Percentiles rank a stretch among this genome's conserved stretches.
These are phyloP conservation scores for Cyclotella cryptica DNA, from an alignment of 108 stramenopile genomes.

Conservation along the genomic window DNA sequence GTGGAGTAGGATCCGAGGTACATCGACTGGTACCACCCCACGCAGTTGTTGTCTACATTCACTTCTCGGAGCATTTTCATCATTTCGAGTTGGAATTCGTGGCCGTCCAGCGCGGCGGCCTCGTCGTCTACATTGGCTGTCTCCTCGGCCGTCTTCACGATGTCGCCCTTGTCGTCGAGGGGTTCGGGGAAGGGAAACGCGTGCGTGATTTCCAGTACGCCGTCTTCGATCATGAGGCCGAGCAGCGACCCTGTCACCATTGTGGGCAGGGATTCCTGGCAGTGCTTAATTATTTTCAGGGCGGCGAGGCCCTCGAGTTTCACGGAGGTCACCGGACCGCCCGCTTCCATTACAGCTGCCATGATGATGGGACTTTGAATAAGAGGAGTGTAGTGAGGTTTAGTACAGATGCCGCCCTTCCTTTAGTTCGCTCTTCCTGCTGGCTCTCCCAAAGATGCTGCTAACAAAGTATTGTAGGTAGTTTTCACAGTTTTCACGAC, in stretches of 20 bases:
- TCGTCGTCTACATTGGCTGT: slow-evolving; percentile 64
- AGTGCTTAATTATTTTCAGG: slow-evolving; percentile 99
- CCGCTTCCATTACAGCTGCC: slow-evolving; percentile 79
- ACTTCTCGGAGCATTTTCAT: slow-evolving; percentile 99
- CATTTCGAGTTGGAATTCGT: slow-evolving; percentile 96
- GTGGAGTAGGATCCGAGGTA: slow-evolving; percentile 96
- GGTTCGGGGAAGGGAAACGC: slow-evolving; percentile 89
- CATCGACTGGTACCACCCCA: slow-evolving; percentile 99
- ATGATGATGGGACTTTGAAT: slow-evolving; percentile 31
- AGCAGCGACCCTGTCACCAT: slow-evolving; percentile 96
- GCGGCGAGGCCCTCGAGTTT: slow-evolving; percentile 89
- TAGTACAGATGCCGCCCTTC: too few species aligned
- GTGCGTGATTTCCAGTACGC: slow-evolving; percentile 92
- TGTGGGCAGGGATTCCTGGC: slow-evolving; percentile 92
- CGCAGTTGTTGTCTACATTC: slow-evolving; percentile 98
- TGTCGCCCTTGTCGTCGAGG: slow-evolving; percentile 52
- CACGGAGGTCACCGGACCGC: slow-evolving; percentile 72
- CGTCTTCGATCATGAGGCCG: slow-evolving; percentile 84
- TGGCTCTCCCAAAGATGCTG: too few species aligned
- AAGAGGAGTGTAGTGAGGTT: too few species aligned
- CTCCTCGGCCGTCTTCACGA: slow-evolving; percentile 59
- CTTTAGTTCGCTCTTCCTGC: too few species aligned
- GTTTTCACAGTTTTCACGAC: too few species aligned
- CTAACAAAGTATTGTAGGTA: too few species aligned
- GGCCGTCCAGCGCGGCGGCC: slow-evolving; percentile 73